These are phyloP conservation scores for Lachancea nothofagi DNA, from an alignment of 805 yeast species.

Conservation along the genomic window DNA sequence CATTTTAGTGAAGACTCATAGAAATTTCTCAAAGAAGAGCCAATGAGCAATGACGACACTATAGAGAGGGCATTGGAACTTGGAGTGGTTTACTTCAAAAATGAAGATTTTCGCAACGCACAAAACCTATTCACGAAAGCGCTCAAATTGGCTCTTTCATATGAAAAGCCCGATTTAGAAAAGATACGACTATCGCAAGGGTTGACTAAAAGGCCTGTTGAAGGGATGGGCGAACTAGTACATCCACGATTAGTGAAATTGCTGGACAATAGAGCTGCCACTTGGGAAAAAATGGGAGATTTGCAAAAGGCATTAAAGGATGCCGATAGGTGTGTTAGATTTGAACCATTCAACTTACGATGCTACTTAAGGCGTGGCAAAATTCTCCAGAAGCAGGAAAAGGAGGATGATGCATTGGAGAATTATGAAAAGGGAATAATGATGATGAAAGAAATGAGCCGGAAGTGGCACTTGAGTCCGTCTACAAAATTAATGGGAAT, in stretches of 20 bases:
- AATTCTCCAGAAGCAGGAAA: conserved; percentile 18
- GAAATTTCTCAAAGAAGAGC: too few relatives aligned
- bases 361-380: conserved; percentile 28
- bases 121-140: conserved; percentile 27
- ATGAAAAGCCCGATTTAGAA: conserved; percentile 17
- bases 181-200: conserved; percentile 14
- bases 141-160: conserved; percentile 22
- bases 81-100: conserved; percentile 25
- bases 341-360: conserved; percentile 26
- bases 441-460: conserved; percentile 12
- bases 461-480: conserved; percentile 11
- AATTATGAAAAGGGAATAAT: conserved; percentile 19
- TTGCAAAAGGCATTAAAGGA: conserved; percentile 20
- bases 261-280: conserved; percentile 26
- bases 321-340: conserved; percentile 17
- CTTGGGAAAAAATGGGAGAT: conserved; percentile 27
- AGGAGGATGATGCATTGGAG: conserved; percentile 20
- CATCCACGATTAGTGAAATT: conserved; percentile 28
- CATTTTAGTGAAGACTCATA: too few relatives aligned
- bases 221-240: conserved; percentile 12
- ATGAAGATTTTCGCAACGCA: conserved; percentile 23
- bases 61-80: conserved; percentile 27
- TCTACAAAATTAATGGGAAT: conserved; percentile 14
- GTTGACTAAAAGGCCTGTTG: conserved; percentile 9
- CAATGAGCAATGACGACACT: conserved; percentile 15